Evolutionary conservation across 2,329 filamentous ascomycete genomes (phyloP).

Genomic region (Penicillium verrucosum): DNA sequence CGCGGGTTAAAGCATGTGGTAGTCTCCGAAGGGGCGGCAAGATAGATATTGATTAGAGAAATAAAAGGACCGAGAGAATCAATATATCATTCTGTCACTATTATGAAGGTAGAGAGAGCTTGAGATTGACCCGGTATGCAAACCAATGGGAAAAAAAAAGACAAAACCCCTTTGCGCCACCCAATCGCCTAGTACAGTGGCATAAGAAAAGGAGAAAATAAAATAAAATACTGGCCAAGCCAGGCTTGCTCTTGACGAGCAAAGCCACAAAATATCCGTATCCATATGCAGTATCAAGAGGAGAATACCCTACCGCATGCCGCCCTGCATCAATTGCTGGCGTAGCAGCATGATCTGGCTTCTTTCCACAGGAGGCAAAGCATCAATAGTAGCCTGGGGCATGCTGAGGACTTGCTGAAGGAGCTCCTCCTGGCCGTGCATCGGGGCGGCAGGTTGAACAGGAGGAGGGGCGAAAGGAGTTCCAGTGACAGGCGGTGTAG

Average conservation of each 20-base stretch:
- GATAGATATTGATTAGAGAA: not conserved
- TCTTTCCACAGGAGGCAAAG: conserved; percentile 69
- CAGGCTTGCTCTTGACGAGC: not conserved
- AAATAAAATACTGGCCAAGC: not conserved
- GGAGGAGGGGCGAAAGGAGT: conserved; percentile 46
- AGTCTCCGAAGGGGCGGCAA: not conserved
- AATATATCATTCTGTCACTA: conserved; percentile 1
- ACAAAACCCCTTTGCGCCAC: conserved; percentile 12
- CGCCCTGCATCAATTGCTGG: conserved; percentile 55
- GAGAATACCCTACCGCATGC: conserved; percentile 29
- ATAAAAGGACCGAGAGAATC: not conserved
- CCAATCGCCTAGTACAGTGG: conserved; percentile 13
- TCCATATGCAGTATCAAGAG: not conserved
- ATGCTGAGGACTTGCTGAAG: conserved; percentile 79
- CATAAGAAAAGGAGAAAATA: not conserved
- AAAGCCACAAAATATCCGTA: not conserved
- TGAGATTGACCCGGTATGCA: conserved; percentile 12
- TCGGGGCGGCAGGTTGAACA: conserved; percentile 40
- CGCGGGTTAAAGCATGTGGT: not conserved
- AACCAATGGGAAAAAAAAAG: conserved; percentile 6
- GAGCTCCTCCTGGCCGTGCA: conserved; percentile 65
- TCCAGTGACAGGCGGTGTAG: conserved; percentile 51
- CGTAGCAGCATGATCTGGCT: conserved; percentile 76
- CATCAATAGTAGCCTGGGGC: conserved; percentile 75
- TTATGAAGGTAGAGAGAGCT: conserved; percentile 2